phyloP scores from a whole-genome alignment of 805 yeast species.

The Saturnispora serradocipensis region DNA sequence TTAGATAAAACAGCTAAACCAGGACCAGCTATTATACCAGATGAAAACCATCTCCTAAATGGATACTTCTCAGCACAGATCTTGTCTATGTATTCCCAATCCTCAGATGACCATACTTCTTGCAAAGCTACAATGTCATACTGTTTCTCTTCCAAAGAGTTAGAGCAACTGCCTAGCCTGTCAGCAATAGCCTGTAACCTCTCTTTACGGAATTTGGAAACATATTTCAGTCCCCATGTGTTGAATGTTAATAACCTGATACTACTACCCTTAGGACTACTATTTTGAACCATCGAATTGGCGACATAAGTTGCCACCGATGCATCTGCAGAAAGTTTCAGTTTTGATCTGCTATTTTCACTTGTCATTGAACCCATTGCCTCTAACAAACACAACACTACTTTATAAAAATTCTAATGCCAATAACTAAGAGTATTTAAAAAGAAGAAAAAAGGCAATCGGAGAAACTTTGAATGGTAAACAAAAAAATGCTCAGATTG shows the following conservation, averaged over 20 bases:
- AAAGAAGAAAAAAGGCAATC: not conserved
- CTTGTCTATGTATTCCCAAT: conserved; percentile 58
- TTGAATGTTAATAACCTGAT: conserved; percentile 58
- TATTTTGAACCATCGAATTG: not conserved
- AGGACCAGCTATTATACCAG: conserved; percentile 89
- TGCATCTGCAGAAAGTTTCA: not conserved
- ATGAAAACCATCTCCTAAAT: conserved; percentile 56
- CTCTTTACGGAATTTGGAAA: conserved; percentile 58
- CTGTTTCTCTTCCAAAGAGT: conserved; percentile 25
- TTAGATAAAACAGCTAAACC: conserved; percentile 81
- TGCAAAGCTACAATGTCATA: conserved; percentile 91
- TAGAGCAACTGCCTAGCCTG: conserved; percentile 32
- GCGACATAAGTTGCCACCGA: not conserved
- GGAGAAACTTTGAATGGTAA: not conserved
- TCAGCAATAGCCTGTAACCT: conserved; percentile 71
- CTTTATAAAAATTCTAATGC: not conserved
- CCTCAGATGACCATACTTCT: conserved; percentile 84
- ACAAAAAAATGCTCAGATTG: not conserved
- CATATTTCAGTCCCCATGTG: conserved; percentile 84
- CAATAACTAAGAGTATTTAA: not conserved
- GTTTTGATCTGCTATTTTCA: not conserved
- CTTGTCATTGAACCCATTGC: not conserved
- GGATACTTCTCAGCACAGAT: conserved; percentile 44
- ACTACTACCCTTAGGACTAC: conserved; percentile 2
- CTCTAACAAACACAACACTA: not conserved